A percentile compares a stretch with the other conserved stretches of the same genome.
Evolutionary conservation across 495 filamentous ascomycete genomes (phyloP).

Genomic region (Neurospora sp.): DNA sequence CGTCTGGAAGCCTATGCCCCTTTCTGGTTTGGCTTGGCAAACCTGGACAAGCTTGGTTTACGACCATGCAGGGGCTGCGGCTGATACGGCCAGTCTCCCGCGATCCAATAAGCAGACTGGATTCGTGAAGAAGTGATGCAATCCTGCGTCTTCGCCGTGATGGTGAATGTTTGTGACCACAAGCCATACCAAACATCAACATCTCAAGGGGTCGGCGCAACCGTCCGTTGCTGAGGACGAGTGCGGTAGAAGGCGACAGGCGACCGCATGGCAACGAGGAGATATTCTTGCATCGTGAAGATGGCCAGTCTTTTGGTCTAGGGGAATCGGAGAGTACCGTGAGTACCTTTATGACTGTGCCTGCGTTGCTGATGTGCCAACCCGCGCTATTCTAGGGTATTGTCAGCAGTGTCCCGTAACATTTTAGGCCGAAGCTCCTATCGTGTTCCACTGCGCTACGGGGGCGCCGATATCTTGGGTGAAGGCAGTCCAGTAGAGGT

Average conservation of each 20-base stretch:
- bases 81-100: not conserved
- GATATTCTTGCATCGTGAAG: not conserved
- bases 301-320: not conserved
- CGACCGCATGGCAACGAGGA: not conserved
- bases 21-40: not conserved
- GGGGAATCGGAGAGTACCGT: not conserved
- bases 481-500: not conserved
- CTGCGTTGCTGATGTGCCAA: not conserved
- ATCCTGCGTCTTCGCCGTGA: not conserved
- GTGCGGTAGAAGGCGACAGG: not conserved
- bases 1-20: not conserved
- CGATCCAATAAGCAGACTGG: constrained; percentile 1
- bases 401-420: not conserved
- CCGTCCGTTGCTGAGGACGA: not conserved
- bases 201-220: not conserved
- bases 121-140: not conserved
- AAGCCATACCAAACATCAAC: not conserved
- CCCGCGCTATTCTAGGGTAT: not conserved
- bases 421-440: not conserved
- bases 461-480: not conserved
- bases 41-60: not conserved
- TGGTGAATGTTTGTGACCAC: not conserved
- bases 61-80: not conserved
- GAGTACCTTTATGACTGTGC: not conserved
- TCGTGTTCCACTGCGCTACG: not conserved